A percentile compares a stretch with the other conserved stretches of the same genome.
These are phyloP conservation scores for Ceratobasidium sp. DNA, from an alignment of 1,284 basidiomycete genomes.

Conservation along the genomic window DNA sequence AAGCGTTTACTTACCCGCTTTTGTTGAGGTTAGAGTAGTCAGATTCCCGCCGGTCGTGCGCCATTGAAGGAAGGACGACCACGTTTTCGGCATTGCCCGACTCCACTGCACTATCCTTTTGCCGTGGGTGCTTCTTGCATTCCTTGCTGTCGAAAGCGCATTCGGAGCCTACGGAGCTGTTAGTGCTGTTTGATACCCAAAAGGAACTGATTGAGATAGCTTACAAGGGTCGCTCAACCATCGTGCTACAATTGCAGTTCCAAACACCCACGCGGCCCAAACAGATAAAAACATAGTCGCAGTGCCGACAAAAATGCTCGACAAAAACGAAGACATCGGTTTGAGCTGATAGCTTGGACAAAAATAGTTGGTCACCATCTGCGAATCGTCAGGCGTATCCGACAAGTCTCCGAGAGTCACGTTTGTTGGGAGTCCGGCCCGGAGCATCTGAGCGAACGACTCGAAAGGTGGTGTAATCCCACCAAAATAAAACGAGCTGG, in stretches of 20 bases:
- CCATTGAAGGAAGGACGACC: too few relatives aligned
- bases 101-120: too few relatives aligned
- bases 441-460: conserved; percentile 14
- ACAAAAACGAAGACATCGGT: background rate
- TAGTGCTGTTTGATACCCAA: too few relatives aligned
- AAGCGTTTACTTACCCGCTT: too few relatives aligned
- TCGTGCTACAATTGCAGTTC: background rate
- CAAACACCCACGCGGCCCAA: conserved; percentile 12
- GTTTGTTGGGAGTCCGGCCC: conserved; percentile 10
- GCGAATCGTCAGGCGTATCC: background rate
- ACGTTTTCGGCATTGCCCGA: too few relatives aligned
- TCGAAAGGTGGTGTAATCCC: background rate
- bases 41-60: too few relatives aligned
- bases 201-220: background rate
- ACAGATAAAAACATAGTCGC: conserved; percentile 22
- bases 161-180: too few relatives aligned
- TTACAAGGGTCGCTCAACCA: background rate
- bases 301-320: background rate
- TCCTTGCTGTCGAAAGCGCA: too few relatives aligned
- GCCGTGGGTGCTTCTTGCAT: too few relatives aligned
- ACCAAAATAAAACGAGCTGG: conserved; percentile 16
- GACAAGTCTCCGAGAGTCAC: conserved; percentile 18
- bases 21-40: too few relatives aligned
- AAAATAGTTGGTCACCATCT: conserved; percentile 3
- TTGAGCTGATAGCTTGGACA: conserved; percentile 14